phyloP scores from a whole-genome alignment of 169 alveolate genomes.

The Plasmodium coatneyi region DNA sequence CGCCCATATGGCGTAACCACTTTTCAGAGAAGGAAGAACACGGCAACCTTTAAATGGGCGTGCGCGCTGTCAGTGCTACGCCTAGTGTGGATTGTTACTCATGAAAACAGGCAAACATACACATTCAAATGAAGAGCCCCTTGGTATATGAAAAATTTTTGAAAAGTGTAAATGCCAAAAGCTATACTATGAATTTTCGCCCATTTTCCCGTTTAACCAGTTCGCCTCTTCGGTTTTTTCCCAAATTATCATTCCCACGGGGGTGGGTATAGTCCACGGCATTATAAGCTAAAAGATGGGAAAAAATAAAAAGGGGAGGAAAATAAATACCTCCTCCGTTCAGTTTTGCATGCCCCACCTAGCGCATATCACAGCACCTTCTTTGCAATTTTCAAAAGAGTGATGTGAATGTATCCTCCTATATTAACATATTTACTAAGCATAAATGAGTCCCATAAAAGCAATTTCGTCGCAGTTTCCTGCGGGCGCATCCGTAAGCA shows the following conservation, averaged over 20 bases:
- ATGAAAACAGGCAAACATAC: not conserved
- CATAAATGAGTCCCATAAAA: not conserved
- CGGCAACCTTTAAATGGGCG: not conserved
- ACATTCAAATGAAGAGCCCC: not conserved
- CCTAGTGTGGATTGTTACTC: not conserved
- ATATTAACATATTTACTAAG: not conserved
- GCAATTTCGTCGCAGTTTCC: not conserved
- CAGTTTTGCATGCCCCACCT: not conserved
- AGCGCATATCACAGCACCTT: not conserved
- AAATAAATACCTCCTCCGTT: not conserved
- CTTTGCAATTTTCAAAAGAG: not conserved
- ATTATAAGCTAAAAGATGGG: not conserved
- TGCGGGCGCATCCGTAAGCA: not conserved
- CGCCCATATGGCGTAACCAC: not conserved
- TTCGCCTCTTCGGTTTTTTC: not conserved
- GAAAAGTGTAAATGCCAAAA: not conserved
- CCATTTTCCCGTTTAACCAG: not conserved
- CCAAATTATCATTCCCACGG: not conserved
- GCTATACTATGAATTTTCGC: not conserved
- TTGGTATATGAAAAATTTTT: not conserved
- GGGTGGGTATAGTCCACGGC: not conserved
- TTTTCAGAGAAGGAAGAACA: not conserved
- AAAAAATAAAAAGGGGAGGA: not conserved
- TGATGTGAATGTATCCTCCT: not conserved
- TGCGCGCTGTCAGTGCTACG: not conserved